Base-by-base conservation (phyloP, 108 stramenopile species). In the Nitzschia sp. region DNA sequence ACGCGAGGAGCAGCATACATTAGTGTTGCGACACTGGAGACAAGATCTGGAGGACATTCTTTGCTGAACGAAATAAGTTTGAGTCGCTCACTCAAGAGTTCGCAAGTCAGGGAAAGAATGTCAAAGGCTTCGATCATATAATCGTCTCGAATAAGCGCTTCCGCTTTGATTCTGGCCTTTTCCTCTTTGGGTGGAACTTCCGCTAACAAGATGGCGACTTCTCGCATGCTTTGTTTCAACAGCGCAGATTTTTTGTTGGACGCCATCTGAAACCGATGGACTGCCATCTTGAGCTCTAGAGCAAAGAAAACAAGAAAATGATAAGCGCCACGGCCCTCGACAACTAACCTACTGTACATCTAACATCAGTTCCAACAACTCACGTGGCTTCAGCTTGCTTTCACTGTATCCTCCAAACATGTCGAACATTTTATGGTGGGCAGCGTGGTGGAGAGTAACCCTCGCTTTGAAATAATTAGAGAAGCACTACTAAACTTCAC, bases 181-280 rank as follows among this genome's bases (percentile, higher is more conserved):
- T 94, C 96, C 63, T 96, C 96, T 55, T 86, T 85, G 38, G 93
- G 90, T 9, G 93, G 93, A 23, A 78, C 66, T 55, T 96, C 93
- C 21, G 84, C 71, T 13, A 96, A 73, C 29, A 96, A 46, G 6
- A 67, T 75, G 48, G 96, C 90, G 34, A 96, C 84, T 75, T 94
- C 90, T 28, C 91, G 80, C 76, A 91, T 90, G 53, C 78, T 85
- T 76, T 92, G 89, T 55, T 91, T 89, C 54, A 82, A 68, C 11
- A 94, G 63, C n/a, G 90, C 90, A 19, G 87, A 73, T 73, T 93
- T 96, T 66, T 96, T 93, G 75, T 91, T 94, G 68, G 83, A 71
- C 19, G 95, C 82, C 50, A 94, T 92, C 35, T 80, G 71, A 66
- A 94, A 86, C 16, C 95, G 89, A 45, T 79, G 78, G 25, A 93